Conservation (phyloP, 2,329 filamentous ascomycete genomes). For the Fusarium domesticum region DNA sequence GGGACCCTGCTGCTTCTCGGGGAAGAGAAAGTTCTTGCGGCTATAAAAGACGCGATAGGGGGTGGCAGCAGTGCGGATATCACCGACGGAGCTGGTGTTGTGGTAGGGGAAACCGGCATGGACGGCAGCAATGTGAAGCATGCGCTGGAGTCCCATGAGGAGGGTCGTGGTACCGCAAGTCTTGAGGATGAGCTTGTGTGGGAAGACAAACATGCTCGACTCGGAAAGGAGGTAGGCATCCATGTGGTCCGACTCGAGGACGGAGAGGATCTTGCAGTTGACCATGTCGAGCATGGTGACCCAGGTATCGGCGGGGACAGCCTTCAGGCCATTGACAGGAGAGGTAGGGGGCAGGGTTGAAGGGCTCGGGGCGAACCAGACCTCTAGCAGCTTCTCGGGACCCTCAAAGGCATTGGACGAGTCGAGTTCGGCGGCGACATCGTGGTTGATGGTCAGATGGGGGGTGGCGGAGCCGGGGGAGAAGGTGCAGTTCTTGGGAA, state of each 20-base stretch:
- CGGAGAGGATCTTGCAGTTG: conserved; percentile 96
- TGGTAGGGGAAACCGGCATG: conserved; percentile 87
- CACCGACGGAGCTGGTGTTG: conserved; percentile 62
- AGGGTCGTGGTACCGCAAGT: conserved; percentile 97
- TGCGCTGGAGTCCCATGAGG: conserved; percentile 80
- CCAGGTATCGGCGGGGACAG: conserved; percentile 80
- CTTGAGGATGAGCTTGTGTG: conserved; percentile 99
- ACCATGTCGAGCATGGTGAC: conserved; percentile 96
- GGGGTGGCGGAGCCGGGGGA: conserved; percentile 81
- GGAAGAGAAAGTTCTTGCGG: conserved; percentile 96
- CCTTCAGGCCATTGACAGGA: conserved; percentile 77
- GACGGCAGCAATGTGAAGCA: conserved; percentile 85
- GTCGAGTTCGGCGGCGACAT: conserved; percentile 88
- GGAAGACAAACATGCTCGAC: conserved; percentile 99
- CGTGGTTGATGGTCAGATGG: conserved; percentile 93
- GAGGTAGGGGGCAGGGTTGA: conserved; percentile 67
- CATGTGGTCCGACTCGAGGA: conserved; percentile 87
- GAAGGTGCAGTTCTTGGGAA: conserved; percentile 77
- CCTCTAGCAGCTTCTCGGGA: conserved; percentile 97
- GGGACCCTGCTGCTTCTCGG: conserved; percentile 87
- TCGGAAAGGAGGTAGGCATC: conserved; percentile 97
- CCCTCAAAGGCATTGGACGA: conserved; percentile 96
- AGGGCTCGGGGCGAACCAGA: conserved; percentile 90
- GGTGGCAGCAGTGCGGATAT: conserved; percentile 72
- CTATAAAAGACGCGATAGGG: conserved; percentile 98